These are phyloP conservation scores for Graphilbum fragrans DNA, from an alignment of 2,329 filamentous ascomycete genomes.

Conservation along the genomic window DNA sequence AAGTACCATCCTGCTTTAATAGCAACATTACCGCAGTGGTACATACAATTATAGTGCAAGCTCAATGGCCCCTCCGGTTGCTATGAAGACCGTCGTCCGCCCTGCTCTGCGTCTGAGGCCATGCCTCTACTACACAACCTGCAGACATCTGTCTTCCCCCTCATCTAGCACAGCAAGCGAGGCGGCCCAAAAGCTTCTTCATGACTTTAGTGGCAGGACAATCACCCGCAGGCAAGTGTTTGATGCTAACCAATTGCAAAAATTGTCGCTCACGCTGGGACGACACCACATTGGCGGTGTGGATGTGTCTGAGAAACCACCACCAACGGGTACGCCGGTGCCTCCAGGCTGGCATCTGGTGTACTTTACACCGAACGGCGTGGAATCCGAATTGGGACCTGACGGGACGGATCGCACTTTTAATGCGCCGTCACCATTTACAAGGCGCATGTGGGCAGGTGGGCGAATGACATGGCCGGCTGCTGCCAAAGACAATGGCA, in stretches of 20 bases:
- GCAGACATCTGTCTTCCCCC: no score
- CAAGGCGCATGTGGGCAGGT: slow-evolving; percentile 56
- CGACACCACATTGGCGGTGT: slow-evolving; percentile 23
- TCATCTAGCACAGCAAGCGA: no score
- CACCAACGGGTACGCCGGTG: slow-evolving; percentile 32
- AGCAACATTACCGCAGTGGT: no score
- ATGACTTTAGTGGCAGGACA: background rate
- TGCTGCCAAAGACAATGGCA: background rate
- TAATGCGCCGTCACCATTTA: slow-evolving; percentile 47
- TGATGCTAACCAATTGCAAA: slow-evolving; percentile 52
- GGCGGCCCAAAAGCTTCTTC: background rate
- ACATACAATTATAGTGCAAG: no score
- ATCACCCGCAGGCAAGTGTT: slow-evolving; percentile 29
- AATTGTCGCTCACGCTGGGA: slow-evolving; percentile 45
- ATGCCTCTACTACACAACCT: no score
- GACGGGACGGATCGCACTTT: slow-evolving; percentile 51
- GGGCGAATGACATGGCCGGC: slow-evolving; percentile 40
- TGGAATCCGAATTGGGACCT: slow-evolving; percentile 39
- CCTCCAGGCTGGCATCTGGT: slow-evolving; percentile 50
- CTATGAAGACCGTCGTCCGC: no score
- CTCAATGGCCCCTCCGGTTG: no score
- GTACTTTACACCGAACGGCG: slow-evolving; percentile 47
- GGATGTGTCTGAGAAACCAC: slow-evolving; percentile 13
- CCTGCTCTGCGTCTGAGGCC: no score
- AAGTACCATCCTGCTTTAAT: no score